Base-by-base conservation (phyloP, 1,139 yeast species). In the Saccharomyces hybrid region DNA sequence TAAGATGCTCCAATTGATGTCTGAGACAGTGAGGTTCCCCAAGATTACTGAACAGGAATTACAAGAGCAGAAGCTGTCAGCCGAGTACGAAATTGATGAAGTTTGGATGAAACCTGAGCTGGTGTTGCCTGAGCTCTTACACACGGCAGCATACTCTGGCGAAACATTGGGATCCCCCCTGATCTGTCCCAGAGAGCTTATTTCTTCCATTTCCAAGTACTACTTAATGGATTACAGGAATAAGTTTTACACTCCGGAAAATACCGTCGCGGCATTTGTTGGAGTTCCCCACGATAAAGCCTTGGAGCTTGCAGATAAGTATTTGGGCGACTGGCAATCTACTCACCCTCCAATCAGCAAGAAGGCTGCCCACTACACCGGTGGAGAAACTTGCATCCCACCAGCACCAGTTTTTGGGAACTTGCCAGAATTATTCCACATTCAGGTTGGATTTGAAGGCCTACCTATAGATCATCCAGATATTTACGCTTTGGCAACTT, bases 371-470 rank as follows among this genome's bases (percentile, higher is more conserved):
- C 71, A 71, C 14, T 90, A 89, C 67, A 82, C 85, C 0, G 96
- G 96, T 41, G 96, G 96, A 3, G 89, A 84, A 63, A 68, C 76
- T 20, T 73, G 82, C 26, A 73, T 88, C 13, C 91, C 95, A 9
- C 77, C 84, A 51, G 80, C 78, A 46, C 86, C 89, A 20, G 85
- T 88, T 7, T 77, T 84, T 48, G 85, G 89, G 11, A 83, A 84
- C 65, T 74, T 83, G 56, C 95, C 95, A 11, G 95, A 88, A 61
- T 81, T 91, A 59, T 86, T 85, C 60, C 96, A 91, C 67, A 78
- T 93, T 67, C 91, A 89, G 69, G 79, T 93, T 44, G 96, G 88
- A 2, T 93, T 88, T 67, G 93, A 93, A 70, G 96, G 98, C 16
- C 76, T 88, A 2, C 88, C 96, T 0, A 83, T 91, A 48, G 80